Base-by-base conservation (phyloP, 2,329 filamentous ascomycete genomes). In the Verticillium dahliae region DNA sequence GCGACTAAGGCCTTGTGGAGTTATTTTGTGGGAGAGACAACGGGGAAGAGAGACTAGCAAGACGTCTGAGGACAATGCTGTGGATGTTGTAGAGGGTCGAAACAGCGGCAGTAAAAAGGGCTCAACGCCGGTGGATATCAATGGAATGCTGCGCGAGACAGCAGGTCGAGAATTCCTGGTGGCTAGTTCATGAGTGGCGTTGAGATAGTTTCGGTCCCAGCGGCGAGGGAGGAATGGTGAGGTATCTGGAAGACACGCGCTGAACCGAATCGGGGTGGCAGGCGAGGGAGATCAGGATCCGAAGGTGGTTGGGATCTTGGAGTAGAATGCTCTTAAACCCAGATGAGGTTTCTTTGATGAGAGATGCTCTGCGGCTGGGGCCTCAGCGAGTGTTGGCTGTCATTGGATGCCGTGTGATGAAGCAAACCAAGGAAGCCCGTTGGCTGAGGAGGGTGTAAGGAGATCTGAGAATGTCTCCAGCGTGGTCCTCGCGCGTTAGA, bases 401-500 rank as follows among this genome's bases (percentile, higher is more conserved):
- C 63, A 62, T 64, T 62, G 62, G 62, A 55, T 45, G 58, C 56
- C 27, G 58, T 22, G 39, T 35, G 50, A 22, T 60, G 27, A 56
- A 58, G 59, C 63, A 65, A 65, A 63, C 62, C 62, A 59, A 65
- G 14, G n/a, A 27, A 27, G 5, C 11, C n/a, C 11, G 31, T 34
- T 13, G 31, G n/a, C 10, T 15, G 15, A 15, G 27, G 31, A 35
- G 27, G 27, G 33, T n/a, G 13, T 18, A 31, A 22, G 15, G 6
- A n/a, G 62, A 64, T 62, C 58, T 62, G 58, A 65, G 61, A 65
- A 60, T 45, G 63, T 56, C 54, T 31, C 14, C 27, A 9, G 27
- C 54, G 54, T 56, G 27, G 13, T 34, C 27, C 54, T 35, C 27
- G 13, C n/a, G 54, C 27, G 54, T 35, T 13, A 34, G 27, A 56